Conservation (phyloP, 164 flowering plant genomes). For the Vitis labrusca region DNA sequence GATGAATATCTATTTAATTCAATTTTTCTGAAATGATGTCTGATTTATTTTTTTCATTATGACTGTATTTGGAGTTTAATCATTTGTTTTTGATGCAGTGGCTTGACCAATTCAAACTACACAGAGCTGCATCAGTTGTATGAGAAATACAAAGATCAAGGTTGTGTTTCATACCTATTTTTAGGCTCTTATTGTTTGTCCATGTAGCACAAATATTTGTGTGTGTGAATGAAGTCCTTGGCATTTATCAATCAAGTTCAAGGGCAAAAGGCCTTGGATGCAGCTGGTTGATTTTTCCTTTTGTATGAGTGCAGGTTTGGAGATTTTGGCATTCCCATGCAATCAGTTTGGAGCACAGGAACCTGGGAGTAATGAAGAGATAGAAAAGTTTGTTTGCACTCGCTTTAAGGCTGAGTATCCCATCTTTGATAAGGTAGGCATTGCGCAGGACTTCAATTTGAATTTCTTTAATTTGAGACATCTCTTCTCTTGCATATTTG, state of each 20-base stretch:
- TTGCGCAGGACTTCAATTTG: neutral
- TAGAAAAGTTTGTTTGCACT: slow-evolving; percentile 69
- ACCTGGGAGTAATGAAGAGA: slow-evolving; percentile 77
- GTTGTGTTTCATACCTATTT: slow-evolving; percentile 24
- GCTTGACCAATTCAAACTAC: slow-evolving; percentile 83
- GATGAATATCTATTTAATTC: slow-evolving; percentile 1
- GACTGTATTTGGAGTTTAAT: neutral
- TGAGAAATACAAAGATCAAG: slow-evolving; percentile 76
- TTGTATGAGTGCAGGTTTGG: slow-evolving; percentile 50
- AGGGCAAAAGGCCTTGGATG: neutral
- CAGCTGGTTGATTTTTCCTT: neutral
- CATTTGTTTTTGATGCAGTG: slow-evolving; percentile 43
- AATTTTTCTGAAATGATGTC: neutral
- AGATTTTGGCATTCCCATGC: slow-evolving; percentile 91
- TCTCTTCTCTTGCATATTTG: neutral
- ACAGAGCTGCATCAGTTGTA: slow-evolving; percentile 68
- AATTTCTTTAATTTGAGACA: neutral
- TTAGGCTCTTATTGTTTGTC: neutral
- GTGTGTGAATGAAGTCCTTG: too few species aligned
- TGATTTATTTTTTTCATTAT: neutral
- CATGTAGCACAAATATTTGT: neutral
- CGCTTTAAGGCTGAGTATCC: slow-evolving; percentile 85
- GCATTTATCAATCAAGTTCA: too few species aligned
- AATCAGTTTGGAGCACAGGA: slow-evolving; percentile 86
- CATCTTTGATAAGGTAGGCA: slow-evolving; percentile 77